phyloP scores from a whole-genome alignment of 192 early-diverging fungal genomes.

The Coemansia sp. region DNA sequence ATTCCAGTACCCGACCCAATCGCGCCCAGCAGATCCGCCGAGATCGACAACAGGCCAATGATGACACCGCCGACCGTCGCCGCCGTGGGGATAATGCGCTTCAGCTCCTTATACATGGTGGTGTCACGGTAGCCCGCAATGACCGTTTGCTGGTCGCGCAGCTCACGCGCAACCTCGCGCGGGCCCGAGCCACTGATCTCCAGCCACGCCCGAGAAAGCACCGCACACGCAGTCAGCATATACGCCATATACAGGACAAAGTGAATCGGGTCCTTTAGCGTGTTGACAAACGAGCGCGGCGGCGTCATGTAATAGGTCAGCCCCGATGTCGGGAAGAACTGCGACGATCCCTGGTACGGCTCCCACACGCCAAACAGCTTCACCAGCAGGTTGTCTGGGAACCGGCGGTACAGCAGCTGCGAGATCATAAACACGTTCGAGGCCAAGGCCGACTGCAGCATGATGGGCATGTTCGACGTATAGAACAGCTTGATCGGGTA shows the following conservation, averaged over 20 bases:
- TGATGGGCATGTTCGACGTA: constrained; percentile 99
- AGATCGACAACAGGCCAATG: constrained; percentile 90
- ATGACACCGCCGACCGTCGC: constrained; percentile 96
- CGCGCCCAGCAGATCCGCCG: constrained; percentile 95
- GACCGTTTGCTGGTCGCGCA: constrained; percentile 95
- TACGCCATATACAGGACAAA: constrained; percentile 90
- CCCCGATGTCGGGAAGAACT: constrained; percentile 87
- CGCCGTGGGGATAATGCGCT: constrained; percentile 96
- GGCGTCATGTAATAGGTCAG: constrained; percentile 99
- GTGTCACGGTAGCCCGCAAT: constrained; percentile 91
- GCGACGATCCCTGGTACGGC: constrained; percentile 90
- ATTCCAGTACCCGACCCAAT: constrained; percentile 99
- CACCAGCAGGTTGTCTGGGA: constrained; percentile 93
- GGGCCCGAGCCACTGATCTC: constrained; percentile 98
- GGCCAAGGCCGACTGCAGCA: constrained; percentile 96
- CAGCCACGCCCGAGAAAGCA: constrained; percentile 98
- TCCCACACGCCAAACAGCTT: constrained; percentile 95
- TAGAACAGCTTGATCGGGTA: constrained; percentile 99
- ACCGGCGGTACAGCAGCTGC: constrained; percentile 96
- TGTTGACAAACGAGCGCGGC: constrained; percentile 76
- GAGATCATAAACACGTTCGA: constrained; percentile 98
- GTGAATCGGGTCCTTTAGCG: constrained; percentile 90
- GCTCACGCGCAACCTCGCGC: constrained; percentile 94
- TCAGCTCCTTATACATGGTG: constrained; percentile 99
- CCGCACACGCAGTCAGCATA: constrained; percentile 91